These are phyloP conservation scores for Kodamaea laetipori DNA, from an alignment of 805 yeast genomes.

Conservation along the genomic window DNA sequence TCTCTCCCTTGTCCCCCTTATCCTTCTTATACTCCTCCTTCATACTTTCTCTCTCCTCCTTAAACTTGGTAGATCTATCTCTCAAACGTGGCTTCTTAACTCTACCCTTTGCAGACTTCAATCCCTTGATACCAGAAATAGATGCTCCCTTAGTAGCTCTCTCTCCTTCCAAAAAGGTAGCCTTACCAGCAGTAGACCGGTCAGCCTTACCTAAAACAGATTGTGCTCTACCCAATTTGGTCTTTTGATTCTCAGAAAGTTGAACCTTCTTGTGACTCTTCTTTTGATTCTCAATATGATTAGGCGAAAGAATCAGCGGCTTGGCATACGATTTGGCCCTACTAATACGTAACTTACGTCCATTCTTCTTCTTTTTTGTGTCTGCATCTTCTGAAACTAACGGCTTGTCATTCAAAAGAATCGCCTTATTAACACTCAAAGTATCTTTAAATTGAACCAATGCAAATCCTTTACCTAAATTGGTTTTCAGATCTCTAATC, in stretches of 20 bases:
- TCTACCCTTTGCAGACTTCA: constrained; percentile 39
- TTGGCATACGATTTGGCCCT: constrained; percentile 50
- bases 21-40: constrained; percentile 29
- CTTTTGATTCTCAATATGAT: constrained; percentile 40
- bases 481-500: constrained; percentile 89
- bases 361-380: constrained; percentile 27
- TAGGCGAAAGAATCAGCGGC: constrained; percentile 47
- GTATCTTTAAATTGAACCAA: constrained; percentile 84
- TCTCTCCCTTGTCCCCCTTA: constrained; percentile 8
- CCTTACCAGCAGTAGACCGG: constrained; percentile 65
- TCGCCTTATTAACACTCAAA: constrained; percentile 75
- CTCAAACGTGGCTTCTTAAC: constrained; percentile 61
- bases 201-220: constrained; percentile 78
- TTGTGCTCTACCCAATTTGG: constrained; percentile 79
- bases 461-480: constrained; percentile 96
- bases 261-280: constrained; percentile 27
- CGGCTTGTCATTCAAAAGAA: constrained; percentile 72
- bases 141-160: constrained; percentile 72
- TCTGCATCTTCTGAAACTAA: constrained; percentile 24
- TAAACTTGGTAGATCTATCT: constrained; percentile 55
- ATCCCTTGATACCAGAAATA: constrained; percentile 62
- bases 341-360: constrained; percentile 72
- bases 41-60: constrained; percentile 37
- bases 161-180: constrained; percentile 60
- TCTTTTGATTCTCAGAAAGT: constrained; percentile 67